A percentile compares a stretch with the other conserved stretches of the same genome.
Evolutionary conservation across 495 filamentous ascomycete genomes (phyloP).

Genomic region (Aspergillus leporis): DNA sequence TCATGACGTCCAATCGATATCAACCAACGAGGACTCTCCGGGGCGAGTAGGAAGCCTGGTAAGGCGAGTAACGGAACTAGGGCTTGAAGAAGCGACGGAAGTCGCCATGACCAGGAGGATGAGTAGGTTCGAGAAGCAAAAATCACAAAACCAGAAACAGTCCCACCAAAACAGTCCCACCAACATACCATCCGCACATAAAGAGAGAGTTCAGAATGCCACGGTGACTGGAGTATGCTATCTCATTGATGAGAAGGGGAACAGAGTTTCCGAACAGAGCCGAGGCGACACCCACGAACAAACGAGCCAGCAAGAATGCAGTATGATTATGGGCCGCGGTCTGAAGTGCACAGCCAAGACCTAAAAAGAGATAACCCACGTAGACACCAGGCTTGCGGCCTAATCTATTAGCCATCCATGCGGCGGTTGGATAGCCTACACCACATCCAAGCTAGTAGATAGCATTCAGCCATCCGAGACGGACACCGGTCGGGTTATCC

Average conservation of each 20-base stretch:
- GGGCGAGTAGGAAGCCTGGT: conserved; percentile 38
- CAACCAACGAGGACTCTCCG: conserved; percentile 49
- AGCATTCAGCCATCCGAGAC: conserved; percentile 61
- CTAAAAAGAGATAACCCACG: conserved; percentile 59
- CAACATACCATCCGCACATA: conserved; percentile 64
- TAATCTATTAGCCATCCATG: conserved; percentile 56
- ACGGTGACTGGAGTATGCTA: conserved; percentile 63
- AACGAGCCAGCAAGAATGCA: conserved; percentile 60
- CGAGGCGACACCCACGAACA: conserved; percentile 60
- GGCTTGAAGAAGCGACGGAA: conserved; percentile 54
- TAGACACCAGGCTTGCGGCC: conserved; percentile 60
- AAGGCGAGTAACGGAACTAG: conserved; percentile 44
- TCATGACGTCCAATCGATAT: conserved; percentile 32
- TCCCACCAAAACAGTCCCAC: conserved; percentile 47
- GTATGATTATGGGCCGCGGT: conserved; percentile 41
- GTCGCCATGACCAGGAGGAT: conserved; percentile 49
- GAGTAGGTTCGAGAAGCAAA: conserved; percentile 30
- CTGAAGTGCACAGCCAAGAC: conserved; percentile 58
- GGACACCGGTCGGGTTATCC: conserved; percentile 49
- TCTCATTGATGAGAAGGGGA: conserved; percentile 62
- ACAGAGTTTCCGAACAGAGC: conserved; percentile 57
- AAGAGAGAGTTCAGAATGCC: conserved; percentile 61
- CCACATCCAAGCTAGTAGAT: conserved; percentile 66
- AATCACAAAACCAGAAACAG: too few species aligned
- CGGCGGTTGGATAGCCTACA: conserved; percentile 58